Conservation (phyloP, 306 rosid species). For the Casuarina equisetifolia region DNA sequence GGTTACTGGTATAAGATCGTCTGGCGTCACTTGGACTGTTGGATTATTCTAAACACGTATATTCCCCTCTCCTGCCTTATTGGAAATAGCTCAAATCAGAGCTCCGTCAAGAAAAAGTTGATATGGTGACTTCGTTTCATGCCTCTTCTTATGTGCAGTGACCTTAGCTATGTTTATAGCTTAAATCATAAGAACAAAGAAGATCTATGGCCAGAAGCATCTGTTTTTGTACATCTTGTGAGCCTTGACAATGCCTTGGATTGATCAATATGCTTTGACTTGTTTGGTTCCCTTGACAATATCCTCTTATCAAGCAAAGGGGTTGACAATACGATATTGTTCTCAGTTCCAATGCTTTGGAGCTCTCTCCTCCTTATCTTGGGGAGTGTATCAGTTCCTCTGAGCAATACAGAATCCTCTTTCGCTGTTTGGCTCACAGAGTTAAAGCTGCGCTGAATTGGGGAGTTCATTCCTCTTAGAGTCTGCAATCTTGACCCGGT, state of each 20-base stretch:
- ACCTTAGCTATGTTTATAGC: too few relatives aligned
- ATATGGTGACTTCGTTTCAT: too few relatives aligned
- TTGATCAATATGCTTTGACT: conserved; percentile 70
- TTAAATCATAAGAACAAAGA: too few relatives aligned
- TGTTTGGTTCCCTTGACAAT: conserved; percentile 5
- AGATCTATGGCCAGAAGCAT: conserved; percentile 40
- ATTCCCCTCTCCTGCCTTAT: too few relatives aligned
- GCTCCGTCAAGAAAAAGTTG: too few relatives aligned
- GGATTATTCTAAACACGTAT: too few relatives aligned
- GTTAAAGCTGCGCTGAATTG: conserved; percentile 50
- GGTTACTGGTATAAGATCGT: too few relatives aligned
- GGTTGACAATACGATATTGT: conserved; percentile 33
- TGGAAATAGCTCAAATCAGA: too few relatives aligned
- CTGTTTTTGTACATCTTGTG: conserved; percentile 52
- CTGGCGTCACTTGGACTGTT: too few relatives aligned
- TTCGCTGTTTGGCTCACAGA: conserved; percentile 39
- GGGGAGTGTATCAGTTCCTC: conserved; percentile 49
- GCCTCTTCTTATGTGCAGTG: too few relatives aligned
- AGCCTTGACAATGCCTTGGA: conserved; percentile 50
- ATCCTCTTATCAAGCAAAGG: conserved; percentile 44
- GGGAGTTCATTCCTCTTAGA: conserved; percentile 48
- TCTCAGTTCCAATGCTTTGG: conserved; percentile 70
- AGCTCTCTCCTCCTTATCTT: conserved; percentile 58
- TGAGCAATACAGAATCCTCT: conserved; percentile 47
- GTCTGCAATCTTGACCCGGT: conserved; percentile 37